These are phyloP conservation scores for Stygiomarasmius scandens DNA, from an alignment of 1,284 basidiomycete species.

Conservation along the genomic window DNA sequence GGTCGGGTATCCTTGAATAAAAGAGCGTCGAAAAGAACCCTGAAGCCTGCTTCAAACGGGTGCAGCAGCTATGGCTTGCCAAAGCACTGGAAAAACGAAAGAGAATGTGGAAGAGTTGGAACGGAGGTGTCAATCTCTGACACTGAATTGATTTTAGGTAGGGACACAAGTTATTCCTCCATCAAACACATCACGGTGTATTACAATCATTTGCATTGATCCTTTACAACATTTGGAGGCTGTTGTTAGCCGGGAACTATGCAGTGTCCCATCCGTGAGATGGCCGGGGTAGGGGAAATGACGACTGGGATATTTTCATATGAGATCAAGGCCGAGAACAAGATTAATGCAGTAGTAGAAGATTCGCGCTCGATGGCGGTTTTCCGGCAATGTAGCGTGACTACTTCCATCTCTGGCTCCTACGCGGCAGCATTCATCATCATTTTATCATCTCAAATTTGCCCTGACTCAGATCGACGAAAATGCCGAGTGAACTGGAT, in stretches of 20 bases:
- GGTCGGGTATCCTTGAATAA: not conserved
- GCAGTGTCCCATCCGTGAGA: not conserved
- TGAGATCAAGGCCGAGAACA: too few species aligned
- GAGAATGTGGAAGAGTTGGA: not conserved
- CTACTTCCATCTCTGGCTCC: not conserved
- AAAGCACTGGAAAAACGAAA: constrained; percentile 3
- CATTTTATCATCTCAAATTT: not conserved
- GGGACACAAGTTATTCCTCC: too few species aligned
- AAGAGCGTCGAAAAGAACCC: constrained; percentile 10
- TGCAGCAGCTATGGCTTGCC: constrained; percentile 8
- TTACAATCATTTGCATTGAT: not conserved
- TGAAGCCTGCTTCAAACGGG: constrained; percentile 14
- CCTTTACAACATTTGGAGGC: not conserved
- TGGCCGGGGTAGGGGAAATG: not conserved
- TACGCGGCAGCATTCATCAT: not conserved
- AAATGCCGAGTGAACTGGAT: not conserved
- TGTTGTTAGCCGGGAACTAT: not conserved
- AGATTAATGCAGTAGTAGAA: too few species aligned
- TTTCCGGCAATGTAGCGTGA: not conserved
- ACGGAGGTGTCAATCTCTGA: not conserved
- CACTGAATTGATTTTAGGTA: too few species aligned
- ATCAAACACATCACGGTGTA: too few species aligned
- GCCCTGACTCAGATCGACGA: not conserved
- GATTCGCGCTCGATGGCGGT: too few species aligned
- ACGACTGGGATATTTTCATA: too few species aligned